Evolutionary conservation across 2,329 filamentous ascomycete genomes (phyloP), one percentile per base, ranked within the genome.

Genomic region (Fusarium kyushuense): DNA sequence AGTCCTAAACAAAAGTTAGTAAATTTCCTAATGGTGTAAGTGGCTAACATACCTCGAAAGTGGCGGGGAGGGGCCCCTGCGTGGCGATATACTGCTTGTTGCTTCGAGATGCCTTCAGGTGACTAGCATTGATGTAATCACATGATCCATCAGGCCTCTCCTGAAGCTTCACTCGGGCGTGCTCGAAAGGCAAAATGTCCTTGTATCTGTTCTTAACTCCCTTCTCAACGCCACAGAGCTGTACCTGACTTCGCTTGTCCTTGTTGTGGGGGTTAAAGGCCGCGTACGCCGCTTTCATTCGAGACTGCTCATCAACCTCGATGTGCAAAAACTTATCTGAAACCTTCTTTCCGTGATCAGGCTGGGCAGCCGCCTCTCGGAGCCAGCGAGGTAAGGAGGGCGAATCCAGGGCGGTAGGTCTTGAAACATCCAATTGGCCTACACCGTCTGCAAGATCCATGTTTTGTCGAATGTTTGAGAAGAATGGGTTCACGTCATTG

Each of bases 141-240:
- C 95, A 97, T 23, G 84, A 85, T 14, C 90, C 90, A 2, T 86
- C 82, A 0, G 86, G 81, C 35, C 90, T 87, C 41, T 88, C 87
- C 69, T 92, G 85, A 46, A 99, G 80, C 69, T 88, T 93, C 54
- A 99, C 96, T 61, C 96, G 85, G 4, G 93, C 90, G 78, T 99
- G 96, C 75, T 98, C 95, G 76, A 96, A 99, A 0, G 96, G 96
- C 80, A 97, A 90, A 57, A 98, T 97, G 72, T 97, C 96, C 81
- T 97, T 98, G 82, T 99, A 99, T 11, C 96, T 88, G 73, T 99
- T 99, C 82, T 98, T 98, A 19, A 86, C 89, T 10, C 96, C 96
- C 78, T 97, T 96, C 75, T 99, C 96, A 30, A 99, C 92, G 10
- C 96, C 96, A 0, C 92, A 96, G 52, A 99, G 89, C 72, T 93